phyloP scores from a whole-genome alignment of 805 yeast genomes.

The Ogataea trehaloabstinens region DNA sequence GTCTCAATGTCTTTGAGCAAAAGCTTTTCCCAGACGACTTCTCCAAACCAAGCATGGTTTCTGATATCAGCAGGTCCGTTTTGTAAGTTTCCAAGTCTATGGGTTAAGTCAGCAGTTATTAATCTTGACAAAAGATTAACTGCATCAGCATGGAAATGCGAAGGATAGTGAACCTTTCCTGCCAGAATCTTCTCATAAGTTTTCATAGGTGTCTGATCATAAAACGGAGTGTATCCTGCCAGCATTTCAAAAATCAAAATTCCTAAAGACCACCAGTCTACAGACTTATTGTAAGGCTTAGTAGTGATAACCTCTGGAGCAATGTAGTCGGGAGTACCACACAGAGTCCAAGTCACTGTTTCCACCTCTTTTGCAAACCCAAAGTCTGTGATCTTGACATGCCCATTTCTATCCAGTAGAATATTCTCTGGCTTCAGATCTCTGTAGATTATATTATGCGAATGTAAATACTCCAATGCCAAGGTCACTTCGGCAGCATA shows the following conservation, averaged over 20 bases:
- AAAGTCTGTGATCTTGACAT: constrained; percentile 59
- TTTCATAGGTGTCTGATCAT: constrained; percentile 63
- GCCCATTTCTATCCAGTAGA: constrained; percentile 56
- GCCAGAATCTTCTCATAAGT: constrained; percentile 59
- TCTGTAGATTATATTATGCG: constrained; percentile 56
- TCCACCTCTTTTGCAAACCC: constrained; percentile 63
- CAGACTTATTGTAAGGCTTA: constrained; percentile 60
- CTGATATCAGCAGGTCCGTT: constrained; percentile 58
- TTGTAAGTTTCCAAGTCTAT: constrained; percentile 56
- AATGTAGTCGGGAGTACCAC: constrained; percentile 65
- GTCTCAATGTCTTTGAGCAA: constrained; percentile 58
- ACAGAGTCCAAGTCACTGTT: constrained; percentile 59
- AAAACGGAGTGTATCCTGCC: constrained; percentile 62
- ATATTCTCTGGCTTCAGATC: constrained; percentile 64
- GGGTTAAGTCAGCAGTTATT: constrained; percentile 54
- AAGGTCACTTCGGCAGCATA: constrained; percentile 62
- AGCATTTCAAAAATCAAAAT: constrained; percentile 60
- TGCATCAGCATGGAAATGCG: constrained; percentile 54
- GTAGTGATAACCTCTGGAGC: constrained; percentile 66
- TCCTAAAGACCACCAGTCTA: constrained; percentile 67
- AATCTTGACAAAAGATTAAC: constrained; percentile 50
- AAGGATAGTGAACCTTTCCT: constrained; percentile 55
- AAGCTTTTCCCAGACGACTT: constrained; percentile 61
- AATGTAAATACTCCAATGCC: constrained; percentile 57
- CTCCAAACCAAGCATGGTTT: constrained; percentile 58